A percentile compares a stretch with the other conserved stretches of the same genome.
phyloP scores from a whole-genome alignment of 2,329 filamentous ascomycete species.

The Penicillium palitans region DNA sequence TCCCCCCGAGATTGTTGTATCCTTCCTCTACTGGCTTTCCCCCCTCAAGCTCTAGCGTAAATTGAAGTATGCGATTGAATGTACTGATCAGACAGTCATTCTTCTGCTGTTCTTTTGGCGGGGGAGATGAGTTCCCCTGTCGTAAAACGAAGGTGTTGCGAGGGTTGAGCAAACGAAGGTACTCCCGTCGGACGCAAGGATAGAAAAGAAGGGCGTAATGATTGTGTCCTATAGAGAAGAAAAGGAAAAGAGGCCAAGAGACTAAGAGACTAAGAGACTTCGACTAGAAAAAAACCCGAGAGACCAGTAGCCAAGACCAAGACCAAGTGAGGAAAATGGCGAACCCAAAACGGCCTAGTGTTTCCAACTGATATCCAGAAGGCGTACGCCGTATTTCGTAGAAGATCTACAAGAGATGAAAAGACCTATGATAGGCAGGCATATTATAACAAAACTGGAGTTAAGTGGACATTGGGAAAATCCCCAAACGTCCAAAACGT shows the following conservation, averaged over 20 bases:
- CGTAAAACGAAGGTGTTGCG: constrained; percentile 8
- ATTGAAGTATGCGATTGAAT: neutral
- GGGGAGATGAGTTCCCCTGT: constrained; percentile 2
- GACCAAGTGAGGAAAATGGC: constrained; percentile 3
- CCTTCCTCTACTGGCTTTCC: neutral
- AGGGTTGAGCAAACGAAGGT: constrained; percentile 6
- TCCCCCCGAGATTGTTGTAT: neutral
- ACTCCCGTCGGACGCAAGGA: constrained; percentile 12
- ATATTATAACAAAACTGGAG: neutral
- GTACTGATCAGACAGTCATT: constrained; percentile 1
- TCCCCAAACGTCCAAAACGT: neutral
- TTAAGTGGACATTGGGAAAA: neutral
- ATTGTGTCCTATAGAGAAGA: neutral
- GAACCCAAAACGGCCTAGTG: constrained; percentile 13
- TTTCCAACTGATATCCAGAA: neutral
- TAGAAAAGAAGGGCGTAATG: constrained; percentile 2
- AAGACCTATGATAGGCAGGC: neutral
- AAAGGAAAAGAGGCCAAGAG: neutral
- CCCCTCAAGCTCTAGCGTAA: neutral
- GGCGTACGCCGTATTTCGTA: neutral
- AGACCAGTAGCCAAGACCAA: constrained; percentile 5
- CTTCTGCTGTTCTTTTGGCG: neutral
- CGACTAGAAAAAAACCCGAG: neutral
- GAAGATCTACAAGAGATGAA: neutral
- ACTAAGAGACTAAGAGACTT: neutral